Conservation (phyloP, 2,329 filamentous ascomycete genomes). For the Trichophyton simii region DNA sequence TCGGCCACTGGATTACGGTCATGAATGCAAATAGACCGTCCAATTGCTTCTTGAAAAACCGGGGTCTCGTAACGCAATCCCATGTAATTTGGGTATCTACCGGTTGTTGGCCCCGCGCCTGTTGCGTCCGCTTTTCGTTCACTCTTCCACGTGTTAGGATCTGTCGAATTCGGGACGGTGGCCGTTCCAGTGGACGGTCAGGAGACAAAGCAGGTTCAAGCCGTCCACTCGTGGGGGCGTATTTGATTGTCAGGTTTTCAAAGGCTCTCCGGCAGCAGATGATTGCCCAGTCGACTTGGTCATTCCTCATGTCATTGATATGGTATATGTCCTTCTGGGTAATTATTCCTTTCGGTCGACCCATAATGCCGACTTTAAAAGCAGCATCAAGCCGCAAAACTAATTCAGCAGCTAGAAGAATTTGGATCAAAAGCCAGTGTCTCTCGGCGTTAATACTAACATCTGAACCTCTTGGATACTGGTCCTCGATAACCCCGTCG, state of each 20-base stretch:
- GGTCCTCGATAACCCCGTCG: slow-evolving; percentile 20
- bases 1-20: slow-evolving; percentile 39
- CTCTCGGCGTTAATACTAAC: slow-evolving; percentile 27
- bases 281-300: slow-evolving; percentile 46
- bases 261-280: slow-evolving; percentile 42
- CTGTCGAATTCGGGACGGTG: neutral
- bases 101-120: neutral
- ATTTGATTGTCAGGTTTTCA: slow-evolving; percentile 36
- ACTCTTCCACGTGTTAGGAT: slow-evolving; percentile 4
- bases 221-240: slow-evolving; percentile 6
- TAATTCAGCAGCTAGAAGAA: slow-evolving; percentile 43
- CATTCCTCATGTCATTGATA: slow-evolving; percentile 36
- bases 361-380: slow-evolving; percentile 30
- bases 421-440: slow-evolving; percentile 43
- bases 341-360: slow-evolving; percentile 29
- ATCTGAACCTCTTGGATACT: slow-evolving; percentile 13
- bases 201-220: neutral
- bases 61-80: slow-evolving; percentile 27
- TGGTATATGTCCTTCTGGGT: slow-evolving; percentile 33
- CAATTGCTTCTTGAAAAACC: slow-evolving; percentile 32
- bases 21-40: slow-evolving; percentile 41
- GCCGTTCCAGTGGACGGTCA: neutral
- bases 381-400: slow-evolving; percentile 42
- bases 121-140: neutral
- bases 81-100: slow-evolving; percentile 18